These are phyloP conservation scores for Digitaria exilis DNA, from an alignment of 202 grass and related monocot genomes.

Conservation along the genomic window DNA sequence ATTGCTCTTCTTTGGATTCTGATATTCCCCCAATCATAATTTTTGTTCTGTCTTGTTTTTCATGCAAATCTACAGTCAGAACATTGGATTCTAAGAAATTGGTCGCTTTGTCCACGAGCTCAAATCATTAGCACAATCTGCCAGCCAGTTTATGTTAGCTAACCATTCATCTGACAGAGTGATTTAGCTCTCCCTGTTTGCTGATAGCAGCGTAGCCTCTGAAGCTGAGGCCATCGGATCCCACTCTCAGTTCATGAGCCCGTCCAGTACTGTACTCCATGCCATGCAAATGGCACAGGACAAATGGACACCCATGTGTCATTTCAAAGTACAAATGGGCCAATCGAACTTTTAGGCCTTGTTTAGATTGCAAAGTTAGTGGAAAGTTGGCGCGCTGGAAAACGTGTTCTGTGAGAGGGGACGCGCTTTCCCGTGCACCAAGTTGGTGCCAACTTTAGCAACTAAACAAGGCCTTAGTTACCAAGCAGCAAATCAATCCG, in stretches of 20 bases:
- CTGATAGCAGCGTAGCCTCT: not conserved
- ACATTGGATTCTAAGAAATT: not conserved
- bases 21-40: not conserved
- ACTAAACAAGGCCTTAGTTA: no score
- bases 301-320: not conserved
- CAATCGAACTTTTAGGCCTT: not conserved
- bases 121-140: not conserved
- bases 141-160: not conserved
- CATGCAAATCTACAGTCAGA: not conserved
- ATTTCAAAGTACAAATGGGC: slow-evolving; percentile 2
- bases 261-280: not conserved
- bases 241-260: not conserved
- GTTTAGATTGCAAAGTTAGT: no score
- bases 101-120: not conserved
- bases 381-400: no score
- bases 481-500: not conserved
- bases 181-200: not conserved
- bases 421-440: no score
- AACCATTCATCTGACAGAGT: not conserved
- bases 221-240: not conserved
- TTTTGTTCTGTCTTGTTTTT: not conserved
- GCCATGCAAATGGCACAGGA: not conserved
- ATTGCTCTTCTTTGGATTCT: slow-evolving; percentile 25
- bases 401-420: no score
- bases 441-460: no score